Evolutionary conservation across 768 basidiomycete genomes (phyloP).

Genomic region (Zangia roseola): DNA sequence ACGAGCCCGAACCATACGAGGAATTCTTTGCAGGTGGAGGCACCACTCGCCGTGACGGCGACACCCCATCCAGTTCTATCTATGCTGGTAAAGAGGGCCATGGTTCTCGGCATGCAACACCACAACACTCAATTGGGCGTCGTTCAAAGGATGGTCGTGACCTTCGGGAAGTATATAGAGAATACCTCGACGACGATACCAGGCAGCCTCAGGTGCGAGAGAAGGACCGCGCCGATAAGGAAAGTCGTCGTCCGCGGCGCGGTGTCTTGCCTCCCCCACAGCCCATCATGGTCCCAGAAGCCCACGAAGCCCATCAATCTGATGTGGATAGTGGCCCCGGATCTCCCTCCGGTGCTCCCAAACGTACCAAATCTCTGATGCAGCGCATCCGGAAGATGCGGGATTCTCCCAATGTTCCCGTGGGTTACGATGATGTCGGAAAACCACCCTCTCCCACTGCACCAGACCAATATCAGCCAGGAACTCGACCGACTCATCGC

Average conservation of each 20-base stretch:
- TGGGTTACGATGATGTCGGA: conserved; percentile 43
- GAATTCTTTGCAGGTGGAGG: conserved; percentile 87
- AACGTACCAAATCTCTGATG: conserved; percentile 81
- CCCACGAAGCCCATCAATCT: conserved; percentile 42
- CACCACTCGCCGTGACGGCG: conserved; percentile 43
- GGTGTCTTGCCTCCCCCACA: conserved; percentile 72
- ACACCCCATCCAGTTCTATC: conserved; percentile 65
- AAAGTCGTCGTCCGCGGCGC: conserved; percentile 43
- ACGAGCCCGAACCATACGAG: conserved; percentile 88
- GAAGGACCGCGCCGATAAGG: conserved; percentile 36
- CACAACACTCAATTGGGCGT: conserved; percentile 36
- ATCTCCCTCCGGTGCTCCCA: conserved; percentile 49
- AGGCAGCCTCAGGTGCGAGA: conserved; percentile 26
- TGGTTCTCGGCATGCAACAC: conserved; percentile 33
- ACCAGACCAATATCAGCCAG: conserved; percentile 27
- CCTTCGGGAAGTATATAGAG: conserved; percentile 44
- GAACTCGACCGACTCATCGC: conserved; percentile 61
- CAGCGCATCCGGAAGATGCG: conserved; percentile 89
- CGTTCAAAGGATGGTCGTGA: conserved; percentile 51
- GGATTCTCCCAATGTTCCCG: conserved; percentile 79
- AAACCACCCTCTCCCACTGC: conserved; percentile 47
- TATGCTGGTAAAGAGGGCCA: conserved; percentile 62
- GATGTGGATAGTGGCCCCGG: conserved; percentile 37
- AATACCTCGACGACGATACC: conserved; percentile 42
- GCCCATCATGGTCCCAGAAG: conserved; percentile 76